Evolutionary conservation across 1,284 basidiomycete species (phyloP).

Genomic region (Xerocomus subilludens): DNA sequence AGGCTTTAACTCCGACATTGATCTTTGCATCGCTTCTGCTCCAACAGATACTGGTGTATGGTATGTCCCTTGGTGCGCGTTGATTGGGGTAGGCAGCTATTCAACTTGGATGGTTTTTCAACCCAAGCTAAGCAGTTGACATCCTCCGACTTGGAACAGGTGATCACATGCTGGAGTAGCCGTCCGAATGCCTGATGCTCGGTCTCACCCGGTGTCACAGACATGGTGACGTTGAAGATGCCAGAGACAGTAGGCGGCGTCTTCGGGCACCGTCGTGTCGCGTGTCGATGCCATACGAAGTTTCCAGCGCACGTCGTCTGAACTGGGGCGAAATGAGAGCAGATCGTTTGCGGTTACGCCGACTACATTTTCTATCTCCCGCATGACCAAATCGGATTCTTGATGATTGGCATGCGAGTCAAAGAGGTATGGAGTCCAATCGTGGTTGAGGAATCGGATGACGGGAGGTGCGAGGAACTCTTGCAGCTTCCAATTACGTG

Average conservation of each 20-base stretch:
- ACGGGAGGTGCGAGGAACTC: background rate
- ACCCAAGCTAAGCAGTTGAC: constrained; percentile 33
- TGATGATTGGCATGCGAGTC: background rate
- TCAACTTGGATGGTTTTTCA: constrained; percentile 32
- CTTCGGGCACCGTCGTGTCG: background rate
- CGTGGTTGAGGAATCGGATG: constrained; percentile 12
- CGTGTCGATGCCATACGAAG: background rate
- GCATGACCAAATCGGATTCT: background rate
- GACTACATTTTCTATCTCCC: background rate
- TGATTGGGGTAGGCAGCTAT: constrained; percentile 13
- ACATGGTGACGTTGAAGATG: constrained; percentile 20
- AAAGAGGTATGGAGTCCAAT: constrained; percentile 24
- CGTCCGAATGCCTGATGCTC: constrained; percentile 26
- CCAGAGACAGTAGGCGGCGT: constrained; percentile 27
- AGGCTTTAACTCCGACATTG: background rate
- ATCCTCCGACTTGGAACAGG: constrained; percentile 22
- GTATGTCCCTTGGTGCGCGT: background rate
- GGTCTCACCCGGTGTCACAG: constrained; percentile 24
- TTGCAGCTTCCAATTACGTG: constrained; percentile 5
- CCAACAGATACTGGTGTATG: background rate
- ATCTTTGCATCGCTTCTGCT: background rate
- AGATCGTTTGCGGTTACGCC: background rate
- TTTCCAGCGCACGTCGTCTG: background rate
- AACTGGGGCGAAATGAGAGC: background rate
- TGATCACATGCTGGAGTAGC: constrained; percentile 32